Evolutionary conservation across 192 early-diverging fungal genomes (phyloP), one percentile per base, ranked within the genome.

Genomic region (Diversispora epigaea): DNA sequence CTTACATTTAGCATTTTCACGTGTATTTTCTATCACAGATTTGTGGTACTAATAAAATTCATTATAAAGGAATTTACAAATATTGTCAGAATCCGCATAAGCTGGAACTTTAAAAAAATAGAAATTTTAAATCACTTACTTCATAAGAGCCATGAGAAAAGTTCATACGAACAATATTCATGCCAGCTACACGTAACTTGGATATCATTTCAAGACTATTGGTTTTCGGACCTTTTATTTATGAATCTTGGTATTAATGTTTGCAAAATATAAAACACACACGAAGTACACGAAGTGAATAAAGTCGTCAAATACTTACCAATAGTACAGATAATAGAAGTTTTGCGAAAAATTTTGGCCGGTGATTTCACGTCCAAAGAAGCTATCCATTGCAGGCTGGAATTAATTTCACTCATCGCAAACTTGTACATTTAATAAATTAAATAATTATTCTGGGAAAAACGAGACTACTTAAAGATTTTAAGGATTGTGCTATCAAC

Each of bases 81-180:
- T 55, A 22, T n/a, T 56, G 58, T 46, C 25, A n/a, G n/a, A 46
- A 12, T 15, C 15, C 61, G 40, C 7, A 3, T 1, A 41, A 63
- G n/a, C 4, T 12, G n/a, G 25, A 32, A 32, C 25, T 54, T 54
- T 4, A 1, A 54, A 17, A 4, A 17, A 14, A 54, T 11, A 63
- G 52, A 55, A 39, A 74, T 73, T 32, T 22, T 19, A 72, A 32
- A 40, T 44, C 43, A 62, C 47, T 63, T 73, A 83, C 84, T 56
- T 89, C 87, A 55, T 89, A 81, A 45, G 86, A 86, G 39, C 87
- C 87, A 60, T 89, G 87, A 15, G 84, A 86, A 72, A 89, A 89
- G 77, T 81, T 93, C 86, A 94, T 88, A 68, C 93, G 87, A 32
- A 91, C 91, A 77, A 94, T 89, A 77, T 92, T 94, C 91, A 94